Base-by-base conservation (phyloP, 352 stramenopile genomes). In the Pythium rhizo-oryzae region DNA sequence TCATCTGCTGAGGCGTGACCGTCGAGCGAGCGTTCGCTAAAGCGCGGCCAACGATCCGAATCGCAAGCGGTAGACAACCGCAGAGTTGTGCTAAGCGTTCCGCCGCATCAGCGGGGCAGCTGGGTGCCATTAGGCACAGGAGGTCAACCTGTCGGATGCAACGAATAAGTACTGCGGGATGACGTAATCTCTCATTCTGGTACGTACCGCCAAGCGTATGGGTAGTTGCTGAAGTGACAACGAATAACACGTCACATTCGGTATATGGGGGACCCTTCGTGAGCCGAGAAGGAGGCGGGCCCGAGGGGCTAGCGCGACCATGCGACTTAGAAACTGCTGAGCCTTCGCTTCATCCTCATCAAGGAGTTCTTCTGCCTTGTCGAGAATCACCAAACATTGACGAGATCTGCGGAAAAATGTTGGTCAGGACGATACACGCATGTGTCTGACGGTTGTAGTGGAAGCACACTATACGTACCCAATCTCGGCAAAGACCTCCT, bases 341-440 rank as follows among this genome's bases (percentile, higher is more conserved):
- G 80, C 71, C 59, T 91, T 92, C 64, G 77, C 79, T 58, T 92
- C 78, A 60, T 94, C 86, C 67, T 91, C 77, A 52, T 94, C 86
- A 19, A 94, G 62, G 19, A 94, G 35, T 46, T 94, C 86, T 65
- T 94, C 84, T 1, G 90, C 80, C 63, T 92, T 94, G 56, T 94
- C 86, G 2, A 94, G 65, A 12, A 94, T 85, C 16, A 94, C 69
- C 46, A 94, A 67, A 58, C 84, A 92, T 12, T 83, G 80, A 49
- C 88, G 87, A 3, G 80, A 78, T n/a, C 84, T 90, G 21, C 6
- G 28, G 1, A 33, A 3, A 24, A 28, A 1, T 7, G 41, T 47
- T 11, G 12, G 41, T 47, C 41, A 47, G 41, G 21, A 47, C 8
- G 35, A 1, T 11, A 41, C 8, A 41, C 35, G 1, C 35, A 15